Base-by-base conservation (phyloP, 192 early-diverging fungal genomes). In the Obelidium mucronatum region DNA sequence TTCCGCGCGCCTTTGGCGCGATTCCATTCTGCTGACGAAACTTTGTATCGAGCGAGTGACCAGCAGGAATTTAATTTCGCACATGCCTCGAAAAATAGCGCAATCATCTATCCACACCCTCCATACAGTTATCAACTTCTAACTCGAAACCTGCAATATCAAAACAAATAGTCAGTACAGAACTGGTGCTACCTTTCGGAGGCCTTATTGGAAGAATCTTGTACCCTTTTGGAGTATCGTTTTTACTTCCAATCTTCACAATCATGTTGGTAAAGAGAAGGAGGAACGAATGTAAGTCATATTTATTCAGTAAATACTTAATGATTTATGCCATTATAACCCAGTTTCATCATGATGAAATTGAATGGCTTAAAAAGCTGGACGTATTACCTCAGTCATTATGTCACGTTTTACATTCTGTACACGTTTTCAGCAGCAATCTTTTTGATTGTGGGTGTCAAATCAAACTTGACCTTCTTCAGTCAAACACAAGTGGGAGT, bases 161-260 rank as follows among this genome's bases (percentile, higher is more conserved):
- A n/a, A n/a, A n/a, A n/a, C 28, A 84, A 59, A 24, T 71, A 52
- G 26, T 22, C 31, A 72, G 70, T 28, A 84, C 82, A 3, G 78
- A 68, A 1, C 67, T 91, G 26, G 67, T 80, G 19, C 22, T 94
- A 31, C 85, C 86, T 17, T 78, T 91, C 48, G 87, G 85, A 22
- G 81, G 88, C 6, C 34, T 87, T 26, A 84, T 94, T 62, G 93
- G 92, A 8, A 44, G 88, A 31, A 86, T 92, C 39, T 63, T 93
- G 62, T 94, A 86, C 77, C 93, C 93, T 1, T 94, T 92, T 65
- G 93, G 91, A n/a, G 81, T 94, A 1, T 89, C 86, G 2, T 93
- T 93, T 83, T 62, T 93, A 71, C 75, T 93, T 0, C 92, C 91
- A 2, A 73, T 92, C 44, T 92, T 92, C 58, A 87, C 89, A 1